Percentiles rank a stretch among this genome's conserved stretches.
These are phyloP conservation scores for Juncus inflexus DNA, from an alignment of 176 grass and related monocot species.

Conservation along the genomic window DNA sequence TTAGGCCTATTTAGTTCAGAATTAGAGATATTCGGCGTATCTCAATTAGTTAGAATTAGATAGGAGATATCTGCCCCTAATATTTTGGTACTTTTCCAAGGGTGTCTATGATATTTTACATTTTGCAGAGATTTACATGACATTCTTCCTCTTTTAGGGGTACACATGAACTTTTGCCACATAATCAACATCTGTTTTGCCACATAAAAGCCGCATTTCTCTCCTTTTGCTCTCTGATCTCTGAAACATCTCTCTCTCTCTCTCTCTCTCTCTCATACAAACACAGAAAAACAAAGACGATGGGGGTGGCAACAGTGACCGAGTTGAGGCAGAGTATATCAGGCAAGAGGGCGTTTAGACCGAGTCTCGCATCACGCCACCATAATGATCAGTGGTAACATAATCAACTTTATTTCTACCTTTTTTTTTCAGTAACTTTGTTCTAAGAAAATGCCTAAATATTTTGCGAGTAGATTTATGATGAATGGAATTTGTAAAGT, in stretches of 20 bases:
- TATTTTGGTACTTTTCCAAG: neutral
- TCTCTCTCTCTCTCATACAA: conserved; percentile 4
- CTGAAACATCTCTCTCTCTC: neutral
- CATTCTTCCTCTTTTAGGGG: neutral
- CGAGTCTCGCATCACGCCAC: conserved; percentile 62
- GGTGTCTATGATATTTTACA: conserved; percentile 9
- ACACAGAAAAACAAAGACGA: conserved; percentile 33
- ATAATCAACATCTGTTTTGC: conserved; percentile 25
- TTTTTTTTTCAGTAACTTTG: neutral
- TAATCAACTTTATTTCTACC: conserved; percentile 10
- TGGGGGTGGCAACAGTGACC: conserved; percentile 84
- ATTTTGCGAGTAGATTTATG: too few relatives aligned
- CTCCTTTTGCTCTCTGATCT: conserved; percentile 10
- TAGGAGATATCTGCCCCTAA: neutral
- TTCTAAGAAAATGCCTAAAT: too few relatives aligned
- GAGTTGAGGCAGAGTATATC: conserved; percentile 93
- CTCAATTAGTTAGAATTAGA: conserved; percentile 10
- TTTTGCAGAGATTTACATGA: conserved; percentile 28
- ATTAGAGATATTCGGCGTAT: conserved; percentile 19
- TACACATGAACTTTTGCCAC: conserved; percentile 33
- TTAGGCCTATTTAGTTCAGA: too few relatives aligned
- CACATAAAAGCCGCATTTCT: conserved; percentile 28
- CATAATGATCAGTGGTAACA: conserved; percentile 63
- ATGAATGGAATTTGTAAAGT: too few relatives aligned
- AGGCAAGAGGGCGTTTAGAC: conserved; percentile 76